A percentile compares a stretch with the other conserved stretches of the same genome.
Evolutionary conservation across 768 basidiomycete species (phyloP).

Genomic region (Phylloporus sp.): DNA sequence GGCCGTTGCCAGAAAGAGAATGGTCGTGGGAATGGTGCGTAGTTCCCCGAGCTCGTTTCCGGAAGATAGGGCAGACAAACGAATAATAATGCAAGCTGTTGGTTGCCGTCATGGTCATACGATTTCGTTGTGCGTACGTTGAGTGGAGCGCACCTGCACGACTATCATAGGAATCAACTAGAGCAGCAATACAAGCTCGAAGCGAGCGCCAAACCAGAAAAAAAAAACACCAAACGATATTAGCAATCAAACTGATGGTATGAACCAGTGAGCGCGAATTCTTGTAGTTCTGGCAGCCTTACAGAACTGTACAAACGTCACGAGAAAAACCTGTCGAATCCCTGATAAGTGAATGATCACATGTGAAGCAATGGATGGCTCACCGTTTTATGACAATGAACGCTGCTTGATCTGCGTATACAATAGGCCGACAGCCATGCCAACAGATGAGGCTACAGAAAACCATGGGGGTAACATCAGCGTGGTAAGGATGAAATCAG

Average conservation of each 20-base stretch:
- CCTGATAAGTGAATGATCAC: conserved; percentile 37
- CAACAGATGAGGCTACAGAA: conserved; percentile 63
- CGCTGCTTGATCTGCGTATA: conserved; percentile 77
- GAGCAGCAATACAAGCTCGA: conserved; percentile 71
- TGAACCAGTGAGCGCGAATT: conserved; percentile 8
- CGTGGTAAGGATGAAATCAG: conserved; percentile 1
- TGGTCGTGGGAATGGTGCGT: conserved; percentile 59
- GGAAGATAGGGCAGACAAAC: conserved; percentile 78
- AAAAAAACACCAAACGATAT: conserved; percentile 87
- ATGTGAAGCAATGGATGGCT: conserved; percentile 17
- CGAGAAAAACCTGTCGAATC: conserved; percentile 83
- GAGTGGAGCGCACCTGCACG: conserved; percentile 55
- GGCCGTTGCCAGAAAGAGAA: conserved; percentile 86
- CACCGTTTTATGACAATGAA: conserved; percentile 80
- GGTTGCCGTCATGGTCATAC: conserved; percentile 17
- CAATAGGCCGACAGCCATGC: conserved; percentile 86
- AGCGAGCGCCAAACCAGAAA: conserved; percentile 82
- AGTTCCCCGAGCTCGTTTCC: conserved; percentile 52
- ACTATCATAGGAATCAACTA: conserved; percentile 85
- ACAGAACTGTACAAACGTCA: conserved; percentile 85
- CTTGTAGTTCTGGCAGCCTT: conserved; percentile 15
- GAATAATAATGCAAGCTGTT: conserved; percentile 71
- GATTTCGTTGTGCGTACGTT: conserved; percentile 6
- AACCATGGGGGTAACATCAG: conserved; percentile 55
- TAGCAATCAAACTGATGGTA: conserved; percentile 61